A percentile compares a stretch with the other conserved stretches of the same genome.
These are phyloP conservation scores for Blastobotrys indianensis DNA, from an alignment of 1,139 yeast genomes.

Conservation along the genomic window DNA sequence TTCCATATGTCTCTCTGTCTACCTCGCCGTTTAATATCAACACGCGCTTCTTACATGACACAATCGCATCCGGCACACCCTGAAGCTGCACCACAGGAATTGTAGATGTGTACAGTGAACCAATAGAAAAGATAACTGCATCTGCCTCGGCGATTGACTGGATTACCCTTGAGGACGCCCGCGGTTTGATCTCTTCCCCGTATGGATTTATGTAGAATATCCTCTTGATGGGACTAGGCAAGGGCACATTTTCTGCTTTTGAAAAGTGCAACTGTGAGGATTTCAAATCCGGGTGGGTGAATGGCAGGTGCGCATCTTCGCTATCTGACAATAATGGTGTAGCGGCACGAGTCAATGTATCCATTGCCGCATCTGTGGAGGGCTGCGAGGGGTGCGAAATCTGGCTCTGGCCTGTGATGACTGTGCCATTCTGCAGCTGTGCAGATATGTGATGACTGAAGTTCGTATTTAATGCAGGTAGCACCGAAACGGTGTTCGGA, in stretches of 20 bases:
- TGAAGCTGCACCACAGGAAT: slow-evolving; percentile 69
- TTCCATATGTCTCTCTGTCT: slow-evolving; percentile 72
- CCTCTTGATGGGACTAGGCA: slow-evolving; percentile 68
- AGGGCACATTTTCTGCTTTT: slow-evolving; percentile 45
- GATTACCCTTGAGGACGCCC: slow-evolving; percentile 61
- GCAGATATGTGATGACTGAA: slow-evolving; percentile 88
- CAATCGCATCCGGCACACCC: slow-evolving; percentile 49
- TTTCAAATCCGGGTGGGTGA: slow-evolving; percentile 72
- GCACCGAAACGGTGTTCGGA: slow-evolving; percentile 48
- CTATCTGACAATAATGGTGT: slow-evolving; percentile 28
- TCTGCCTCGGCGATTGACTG: slow-evolving; percentile 44
- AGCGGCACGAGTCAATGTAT: neutral
- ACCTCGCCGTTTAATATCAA: slow-evolving; percentile 62
- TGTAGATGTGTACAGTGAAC: slow-evolving; percentile 82
- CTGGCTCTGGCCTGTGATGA: slow-evolving; percentile 91
- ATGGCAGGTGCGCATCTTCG: slow-evolving; percentile 64
- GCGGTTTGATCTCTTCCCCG: slow-evolving; percentile 81
- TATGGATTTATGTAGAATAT: slow-evolving; percentile 81
- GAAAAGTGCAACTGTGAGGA: slow-evolving; percentile 69
- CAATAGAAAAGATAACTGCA: slow-evolving; percentile 69
- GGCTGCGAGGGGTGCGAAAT: slow-evolving; percentile 69
- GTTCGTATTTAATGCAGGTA: slow-evolving; percentile 81
- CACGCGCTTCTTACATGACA: slow-evolving; percentile 21
- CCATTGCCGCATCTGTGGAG: slow-evolving; percentile 3
- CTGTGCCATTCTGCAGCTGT: slow-evolving; percentile 55